Percentiles rank a stretch among this genome's conserved stretches.
Conservation (phyloP, 225 moss, liverwort and hornwort genomes). For the Polytrichum commune region DNA sequence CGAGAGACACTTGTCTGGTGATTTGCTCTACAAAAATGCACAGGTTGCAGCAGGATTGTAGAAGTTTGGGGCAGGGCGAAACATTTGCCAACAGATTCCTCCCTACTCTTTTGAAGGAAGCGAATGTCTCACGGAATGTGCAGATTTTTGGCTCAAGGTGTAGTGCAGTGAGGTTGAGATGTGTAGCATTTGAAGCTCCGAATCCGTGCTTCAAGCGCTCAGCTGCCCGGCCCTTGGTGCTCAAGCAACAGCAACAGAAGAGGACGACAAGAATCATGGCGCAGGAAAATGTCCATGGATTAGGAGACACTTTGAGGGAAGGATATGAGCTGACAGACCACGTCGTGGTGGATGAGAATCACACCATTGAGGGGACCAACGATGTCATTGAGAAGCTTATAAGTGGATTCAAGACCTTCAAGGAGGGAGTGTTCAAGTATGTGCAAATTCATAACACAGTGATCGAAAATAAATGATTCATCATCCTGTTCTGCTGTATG, state of each 20-base stretch:
- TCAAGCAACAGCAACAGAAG: not conserved
- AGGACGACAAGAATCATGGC: slow-evolving; percentile 4
- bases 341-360: slow-evolving; percentile 43
- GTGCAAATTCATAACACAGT: slow-evolving; percentile 2
- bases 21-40: not conserved
- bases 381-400: slow-evolving; percentile 51
- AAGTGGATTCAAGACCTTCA: slow-evolving; percentile 55
- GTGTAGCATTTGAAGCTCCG: not conserved
- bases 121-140: not conserved
- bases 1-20: too few relatives aligned
- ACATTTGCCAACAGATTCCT: not conserved
- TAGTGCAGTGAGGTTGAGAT: slow-evolving; percentile 2
- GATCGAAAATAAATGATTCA: not conserved
- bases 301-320: slow-evolving; percentile 38
- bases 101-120: not conserved
- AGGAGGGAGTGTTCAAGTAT: slow-evolving; percentile 58
- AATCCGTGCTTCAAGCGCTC: not conserved
- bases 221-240: not conserved
- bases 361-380: slow-evolving; percentile 28
- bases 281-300: slow-evolving; percentile 20
- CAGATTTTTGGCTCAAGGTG: slow-evolving; percentile 1
- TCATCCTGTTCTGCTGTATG: not conserved
- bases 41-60: not conserved
- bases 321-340: slow-evolving; percentile 52
- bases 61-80: not conserved